Evolutionary conservation across 2,329 filamentous ascomycete genomes (phyloP).

Genomic region (Cryoendolithus antarcticus): DNA sequence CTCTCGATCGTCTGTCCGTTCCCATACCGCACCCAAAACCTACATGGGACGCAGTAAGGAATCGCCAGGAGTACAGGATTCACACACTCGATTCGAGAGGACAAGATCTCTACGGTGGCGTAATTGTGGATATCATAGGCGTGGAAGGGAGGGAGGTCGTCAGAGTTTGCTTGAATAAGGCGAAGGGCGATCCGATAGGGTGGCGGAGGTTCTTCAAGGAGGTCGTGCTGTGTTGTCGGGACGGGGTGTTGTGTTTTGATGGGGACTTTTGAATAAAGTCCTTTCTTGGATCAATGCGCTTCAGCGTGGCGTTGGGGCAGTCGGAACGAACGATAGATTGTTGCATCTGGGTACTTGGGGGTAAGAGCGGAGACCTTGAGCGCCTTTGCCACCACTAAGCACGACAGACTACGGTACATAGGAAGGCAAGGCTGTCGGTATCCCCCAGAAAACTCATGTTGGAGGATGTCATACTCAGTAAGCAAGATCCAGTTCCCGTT

Average conservation of each 20-base stretch:
- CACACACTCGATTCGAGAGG: conserved; percentile 60
- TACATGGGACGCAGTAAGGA: neutral
- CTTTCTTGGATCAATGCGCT: too few relatives aligned
- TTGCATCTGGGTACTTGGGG: too few relatives aligned
- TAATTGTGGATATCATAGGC: conserved; percentile 56
- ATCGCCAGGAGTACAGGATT: conserved; percentile 30
- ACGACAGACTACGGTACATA: too few relatives aligned
- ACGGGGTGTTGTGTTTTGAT: conserved; percentile 45
- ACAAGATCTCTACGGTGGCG: conserved; percentile 62
- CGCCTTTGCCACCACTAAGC: too few relatives aligned
- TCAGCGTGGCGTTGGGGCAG: too few relatives aligned
- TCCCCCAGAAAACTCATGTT: too few relatives aligned
- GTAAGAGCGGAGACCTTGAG: too few relatives aligned
- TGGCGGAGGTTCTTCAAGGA: conserved; percentile 97
- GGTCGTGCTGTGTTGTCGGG: conserved; percentile 75
- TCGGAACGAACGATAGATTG: too few relatives aligned
- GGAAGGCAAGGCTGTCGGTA: too few relatives aligned
- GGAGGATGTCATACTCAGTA: too few relatives aligned
- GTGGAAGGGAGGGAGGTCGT: conserved; percentile 46
- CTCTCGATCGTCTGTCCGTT: conserved; percentile 74
- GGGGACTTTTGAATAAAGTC: too few relatives aligned
- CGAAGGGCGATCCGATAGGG: conserved; percentile 89
- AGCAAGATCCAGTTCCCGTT: too few relatives aligned
- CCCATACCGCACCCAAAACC: conserved; percentile 41
- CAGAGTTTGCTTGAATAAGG: conserved; percentile 84